Conservation (phyloP, 2,329 filamentous ascomycete species). For the Fusarium sp. region DNA sequence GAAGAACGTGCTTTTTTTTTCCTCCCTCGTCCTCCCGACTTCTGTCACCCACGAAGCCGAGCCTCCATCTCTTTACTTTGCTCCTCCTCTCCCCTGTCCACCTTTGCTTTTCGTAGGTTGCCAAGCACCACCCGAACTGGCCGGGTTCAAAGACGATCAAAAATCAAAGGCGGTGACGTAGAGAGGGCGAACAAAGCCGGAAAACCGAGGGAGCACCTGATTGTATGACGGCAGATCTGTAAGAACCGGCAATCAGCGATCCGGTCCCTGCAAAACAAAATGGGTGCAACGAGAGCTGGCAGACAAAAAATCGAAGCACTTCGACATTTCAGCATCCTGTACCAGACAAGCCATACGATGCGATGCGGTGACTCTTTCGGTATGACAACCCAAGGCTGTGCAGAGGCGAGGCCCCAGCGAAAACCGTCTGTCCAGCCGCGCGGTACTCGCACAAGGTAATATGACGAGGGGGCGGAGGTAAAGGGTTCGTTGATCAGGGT, state of each 20-base stretch:
- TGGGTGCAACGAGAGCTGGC: neutral
- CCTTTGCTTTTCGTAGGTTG: neutral
- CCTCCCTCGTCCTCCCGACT: neutral
- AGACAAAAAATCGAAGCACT: constrained; percentile 29
- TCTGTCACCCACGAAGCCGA: neutral
- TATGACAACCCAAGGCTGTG: constrained; percentile 23
- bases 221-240: constrained; percentile 35
- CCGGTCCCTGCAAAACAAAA: constrained; percentile 5
- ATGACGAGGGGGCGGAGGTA: constrained; percentile 28
- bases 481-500: constrained; percentile 6
- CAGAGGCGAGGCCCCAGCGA: constrained; percentile 16
- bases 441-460: constrained; percentile 14
- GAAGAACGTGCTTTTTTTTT: constrained; percentile 15
- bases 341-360: constrained; percentile 15
- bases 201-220: constrained; percentile 24
- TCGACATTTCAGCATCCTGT: constrained; percentile 17
- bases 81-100: neutral
- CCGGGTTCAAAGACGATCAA: constrained; percentile 1
- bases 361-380: constrained; percentile 12
- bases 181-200: constrained; percentile 12
- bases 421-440: constrained; percentile 25
- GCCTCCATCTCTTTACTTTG: constrained; percentile 5
- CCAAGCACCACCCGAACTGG: neutral
- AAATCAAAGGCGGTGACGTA: constrained; percentile 27
- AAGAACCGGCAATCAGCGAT: constrained; percentile 28